Percentiles rank a stretch among this genome's conserved stretches.
Conservation (phyloP, 2,329 filamentous ascomycete genomes). For the Penicillium sp. region DNA sequence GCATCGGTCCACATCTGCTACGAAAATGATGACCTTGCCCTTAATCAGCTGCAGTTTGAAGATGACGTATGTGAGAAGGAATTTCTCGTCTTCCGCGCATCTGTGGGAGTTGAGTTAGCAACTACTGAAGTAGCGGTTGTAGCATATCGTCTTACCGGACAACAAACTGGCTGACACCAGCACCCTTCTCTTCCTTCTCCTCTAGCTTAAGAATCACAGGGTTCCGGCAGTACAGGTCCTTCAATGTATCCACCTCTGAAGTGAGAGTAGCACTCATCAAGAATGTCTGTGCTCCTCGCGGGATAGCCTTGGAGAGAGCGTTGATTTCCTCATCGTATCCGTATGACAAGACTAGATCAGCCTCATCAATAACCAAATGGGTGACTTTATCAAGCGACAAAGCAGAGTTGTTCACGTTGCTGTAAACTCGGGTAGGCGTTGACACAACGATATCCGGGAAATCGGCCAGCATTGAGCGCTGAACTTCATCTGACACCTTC, state of each 20-base stretch:
- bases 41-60: constrained; percentile 91
- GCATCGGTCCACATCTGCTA: constrained; percentile 76
- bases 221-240: constrained; percentile 72
- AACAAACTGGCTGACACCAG: constrained; percentile 74
- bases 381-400: constrained; percentile 63
- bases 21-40: constrained; percentile 79
- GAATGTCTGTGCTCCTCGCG: constrained; percentile 78
- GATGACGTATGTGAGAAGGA: constrained; percentile 82
- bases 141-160: constrained; percentile 52
- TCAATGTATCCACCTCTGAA: constrained; percentile 74
- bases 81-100: constrained; percentile 95
- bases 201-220: constrained; percentile 74
- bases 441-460: constrained; percentile 82
- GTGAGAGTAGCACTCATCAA: constrained; percentile 91
- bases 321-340: constrained; percentile 87
- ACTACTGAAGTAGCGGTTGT: constrained; percentile 11
- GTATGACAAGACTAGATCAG: constrained; percentile 85
- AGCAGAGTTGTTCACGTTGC: constrained; percentile 64
- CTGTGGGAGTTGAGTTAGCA: constrained; percentile 31
- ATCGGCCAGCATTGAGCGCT: constrained; percentile 74
- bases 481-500: constrained; percentile 80
- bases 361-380: constrained; percentile 83
- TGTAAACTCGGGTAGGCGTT: constrained; percentile 74
- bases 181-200: constrained; percentile 67
- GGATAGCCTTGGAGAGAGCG: constrained; percentile 65